phyloP scores from a whole-genome alignment of 2,329 filamentous ascomycete genomes.

The Sporothrix euskadiensis region DNA sequence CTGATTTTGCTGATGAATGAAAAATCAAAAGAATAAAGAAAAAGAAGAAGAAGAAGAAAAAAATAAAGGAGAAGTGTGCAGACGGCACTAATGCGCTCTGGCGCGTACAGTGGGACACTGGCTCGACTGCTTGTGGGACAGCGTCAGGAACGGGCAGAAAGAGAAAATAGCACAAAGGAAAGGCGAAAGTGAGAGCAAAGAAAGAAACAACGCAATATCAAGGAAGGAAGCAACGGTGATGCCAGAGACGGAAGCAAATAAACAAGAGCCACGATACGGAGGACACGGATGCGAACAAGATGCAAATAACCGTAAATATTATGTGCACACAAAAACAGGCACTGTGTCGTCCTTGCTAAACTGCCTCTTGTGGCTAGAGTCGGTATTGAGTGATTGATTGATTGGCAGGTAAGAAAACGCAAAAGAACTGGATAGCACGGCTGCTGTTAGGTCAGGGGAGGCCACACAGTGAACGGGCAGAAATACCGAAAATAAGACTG shows the following conservation, averaged over 20 bases:
- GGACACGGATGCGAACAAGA: neutral
- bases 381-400: neutral
- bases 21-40: neutral
- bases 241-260: neutral
- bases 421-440: neutral
- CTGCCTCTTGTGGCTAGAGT: constrained; percentile 1
- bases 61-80: neutral
- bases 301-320: neutral
- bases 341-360: neutral
- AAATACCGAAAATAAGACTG: neutral
- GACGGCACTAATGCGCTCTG: neutral
- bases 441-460: neutral
- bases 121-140: neutral
- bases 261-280: neutral
- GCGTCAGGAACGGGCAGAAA: neutral
- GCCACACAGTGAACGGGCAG: neutral
- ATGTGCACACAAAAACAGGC: neutral
- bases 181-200: neutral
- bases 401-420: neutral
- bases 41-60: neutral
- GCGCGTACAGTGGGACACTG: neutral
- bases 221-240: neutral
- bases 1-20: neutral
- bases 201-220: neutral
- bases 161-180: neutral